Conservation (phyloP, 108 stramenopile genomes). For the Fistulifera pelliculosa region DNA sequence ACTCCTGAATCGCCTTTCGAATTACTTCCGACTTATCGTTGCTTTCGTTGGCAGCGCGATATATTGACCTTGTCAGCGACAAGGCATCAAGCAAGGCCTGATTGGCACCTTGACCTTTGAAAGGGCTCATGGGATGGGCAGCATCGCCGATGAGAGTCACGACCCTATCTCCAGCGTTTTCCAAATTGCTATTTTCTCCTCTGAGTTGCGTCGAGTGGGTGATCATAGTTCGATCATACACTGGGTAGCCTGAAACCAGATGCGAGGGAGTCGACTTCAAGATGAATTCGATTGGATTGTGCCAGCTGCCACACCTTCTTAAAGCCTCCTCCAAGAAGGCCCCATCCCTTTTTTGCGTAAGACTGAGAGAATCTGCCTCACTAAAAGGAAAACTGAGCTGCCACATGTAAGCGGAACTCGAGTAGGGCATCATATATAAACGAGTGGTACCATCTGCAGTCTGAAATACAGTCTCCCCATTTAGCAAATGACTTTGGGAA, state of each 20-base stretch:
- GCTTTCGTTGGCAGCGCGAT: constrained; percentile 7
- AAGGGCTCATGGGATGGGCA: constrained; percentile 80
- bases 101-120: constrained; percentile 86
- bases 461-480: constrained; percentile 80
- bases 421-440: constrained; percentile 78
- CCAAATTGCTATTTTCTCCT: background rate
- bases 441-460: constrained; percentile 74
- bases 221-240: constrained; percentile 68
- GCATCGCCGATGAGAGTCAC: constrained; percentile 75
- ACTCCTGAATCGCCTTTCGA: constrained; percentile 15
- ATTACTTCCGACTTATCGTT: constrained; percentile 7
- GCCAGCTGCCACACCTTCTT: constrained; percentile 49
- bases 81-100: constrained; percentile 77
- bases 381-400: constrained; percentile 73
- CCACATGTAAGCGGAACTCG: constrained; percentile 71
- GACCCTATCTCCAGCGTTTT: background rate
- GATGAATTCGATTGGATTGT: constrained; percentile 54
- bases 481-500: constrained; percentile 18
- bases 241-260: constrained; percentile 77
- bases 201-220: constrained; percentile 2
- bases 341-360: constrained; percentile 31
- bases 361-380: constrained; percentile 37
- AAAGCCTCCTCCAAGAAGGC: constrained; percentile 57
- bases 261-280: constrained; percentile 32
- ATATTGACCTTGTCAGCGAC: constrained; percentile 43